Evolutionary conservation across 1,284 basidiomycete species (phyloP).

Genomic region (Rhodotorula sp.): DNA sequence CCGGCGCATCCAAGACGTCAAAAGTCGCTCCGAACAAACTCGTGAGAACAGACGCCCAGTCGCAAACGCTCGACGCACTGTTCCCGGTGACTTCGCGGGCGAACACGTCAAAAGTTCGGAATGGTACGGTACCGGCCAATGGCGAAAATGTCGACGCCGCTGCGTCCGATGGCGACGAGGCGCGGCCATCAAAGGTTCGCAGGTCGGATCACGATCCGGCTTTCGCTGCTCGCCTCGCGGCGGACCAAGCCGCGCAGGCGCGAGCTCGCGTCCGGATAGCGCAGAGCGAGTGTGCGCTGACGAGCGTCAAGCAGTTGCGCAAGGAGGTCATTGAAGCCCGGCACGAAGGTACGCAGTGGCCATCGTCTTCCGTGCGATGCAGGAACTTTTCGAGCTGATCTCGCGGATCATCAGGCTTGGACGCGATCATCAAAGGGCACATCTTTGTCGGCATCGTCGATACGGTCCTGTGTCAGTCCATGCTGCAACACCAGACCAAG

Average conservation of each 20-base stretch:
- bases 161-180: not conserved
- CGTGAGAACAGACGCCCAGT: constrained; percentile 82
- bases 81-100: constrained; percentile 51
- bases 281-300: constrained; percentile 75
- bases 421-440: constrained; percentile 80
- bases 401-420: constrained; percentile 59
- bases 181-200: constrained; percentile 5
- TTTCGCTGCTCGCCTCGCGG: constrained; percentile 20
- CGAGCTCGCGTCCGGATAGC: constrained; percentile 56
- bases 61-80: constrained; percentile 92
- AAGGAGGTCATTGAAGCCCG: constrained; percentile 60
- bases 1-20: constrained; percentile 37
- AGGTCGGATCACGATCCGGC: constrained; percentile 32
- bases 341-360: constrained; percentile 62
- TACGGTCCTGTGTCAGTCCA: constrained; percentile 66
- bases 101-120: too few species aligned
- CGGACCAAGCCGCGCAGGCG: constrained; percentile 20
- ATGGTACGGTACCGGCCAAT: not conserved
- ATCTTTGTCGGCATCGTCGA: constrained; percentile 94
- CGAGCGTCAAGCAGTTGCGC: constrained; percentile 73
- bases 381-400: not conserved
- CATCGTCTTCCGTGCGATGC: not conserved
- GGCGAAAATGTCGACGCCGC: not conserved
- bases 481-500: constrained; percentile 85
- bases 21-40: constrained; percentile 72